These are phyloP conservation scores for Endocarpon pusillum DNA, from an alignment of 495 filamentous ascomycete genomes.

Conservation along the genomic window DNA sequence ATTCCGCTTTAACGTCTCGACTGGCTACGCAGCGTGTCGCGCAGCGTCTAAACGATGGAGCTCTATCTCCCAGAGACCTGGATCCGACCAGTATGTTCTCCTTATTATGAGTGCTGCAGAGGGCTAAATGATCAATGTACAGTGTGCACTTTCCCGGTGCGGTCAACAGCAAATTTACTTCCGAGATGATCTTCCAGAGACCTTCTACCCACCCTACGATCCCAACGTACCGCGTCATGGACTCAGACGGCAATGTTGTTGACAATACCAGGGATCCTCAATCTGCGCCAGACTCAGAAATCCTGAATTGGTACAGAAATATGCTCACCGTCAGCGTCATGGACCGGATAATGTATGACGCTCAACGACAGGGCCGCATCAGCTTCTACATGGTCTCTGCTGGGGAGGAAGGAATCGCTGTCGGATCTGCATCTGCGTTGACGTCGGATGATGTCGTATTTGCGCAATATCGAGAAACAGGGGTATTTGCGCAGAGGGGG, in stretches of 20 bases:
- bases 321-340: slow-evolving; percentile 74
- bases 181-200: slow-evolving; percentile 53
- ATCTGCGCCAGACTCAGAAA: slow-evolving; percentile 50
- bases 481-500: slow-evolving; percentile 76
- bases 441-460: slow-evolving; percentile 77
- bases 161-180: slow-evolving; percentile 80
- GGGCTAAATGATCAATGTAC: slow-evolving; percentile 3
- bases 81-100: slow-evolving; percentile 38
- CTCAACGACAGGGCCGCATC: slow-evolving; percentile 61
- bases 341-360: slow-evolving; percentile 90
- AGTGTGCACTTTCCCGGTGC: slow-evolving; percentile 91
- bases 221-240: slow-evolving; percentile 73
- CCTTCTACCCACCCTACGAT: slow-evolving; percentile 51
- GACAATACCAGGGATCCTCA: slow-evolving; percentile 43
- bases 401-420: slow-evolving; percentile 86
- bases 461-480: slow-evolving; percentile 87
- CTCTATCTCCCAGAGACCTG: slow-evolving; percentile 49
- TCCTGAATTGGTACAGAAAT: slow-evolving; percentile 46
- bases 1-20: no score
- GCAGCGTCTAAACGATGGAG: slow-evolving; percentile 9
- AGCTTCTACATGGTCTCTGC: slow-evolving; percentile 98
- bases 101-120: neutral
- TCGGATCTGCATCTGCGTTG: slow-evolving; percentile 72
- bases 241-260: slow-evolving; percentile 64
- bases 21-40: neutral